Percentiles rank a stretch among this genome's conserved stretches.
Conservation (phyloP, 306 rosid species). For the Carpinus fangiana region DNA sequence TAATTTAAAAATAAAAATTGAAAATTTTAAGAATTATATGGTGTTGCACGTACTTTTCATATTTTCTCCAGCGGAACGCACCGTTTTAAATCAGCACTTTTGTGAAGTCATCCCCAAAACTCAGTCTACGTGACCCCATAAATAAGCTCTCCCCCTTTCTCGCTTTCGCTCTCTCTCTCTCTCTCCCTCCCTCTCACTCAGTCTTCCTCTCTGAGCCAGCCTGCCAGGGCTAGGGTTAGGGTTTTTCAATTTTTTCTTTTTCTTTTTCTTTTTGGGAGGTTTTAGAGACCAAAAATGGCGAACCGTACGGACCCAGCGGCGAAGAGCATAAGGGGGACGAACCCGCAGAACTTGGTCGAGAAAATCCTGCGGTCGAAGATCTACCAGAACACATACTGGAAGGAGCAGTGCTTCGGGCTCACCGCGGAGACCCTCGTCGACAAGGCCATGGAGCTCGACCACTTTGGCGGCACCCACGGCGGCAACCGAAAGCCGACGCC, state of each 20-base stretch:
- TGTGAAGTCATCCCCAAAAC: background rate
- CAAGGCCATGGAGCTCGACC: slow-evolving; percentile 98
- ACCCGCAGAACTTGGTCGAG: slow-evolving; percentile 94
- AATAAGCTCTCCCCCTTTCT: background rate
- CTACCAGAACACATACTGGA: slow-evolving; percentile 90
- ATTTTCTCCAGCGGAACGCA: background rate
- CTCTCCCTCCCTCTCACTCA: background rate
- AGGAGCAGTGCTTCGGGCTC: slow-evolving; percentile 95
- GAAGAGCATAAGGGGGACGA: slow-evolving; percentile 89
- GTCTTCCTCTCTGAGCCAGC: too few species aligned
- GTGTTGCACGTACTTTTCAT: background rate
- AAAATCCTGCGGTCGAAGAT: slow-evolving; percentile 94
- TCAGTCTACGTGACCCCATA: background rate
- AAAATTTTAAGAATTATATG: too few species aligned
- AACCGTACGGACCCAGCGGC: slow-evolving; percentile 97
- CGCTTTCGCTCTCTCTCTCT: too few species aligned
- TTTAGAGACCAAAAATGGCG: slow-evolving; percentile 49
- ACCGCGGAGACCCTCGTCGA: slow-evolving; percentile 96
- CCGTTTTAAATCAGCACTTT: background rate
- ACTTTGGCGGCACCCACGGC: slow-evolving; percentile 88
- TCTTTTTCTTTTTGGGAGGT: background rate
- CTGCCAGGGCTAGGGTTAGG: slow-evolving; percentile 1
- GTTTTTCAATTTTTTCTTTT: background rate
- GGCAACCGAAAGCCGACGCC: slow-evolving; percentile 95
- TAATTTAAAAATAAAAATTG: too few species aligned